phyloP scores from a whole-genome alignment of 1,139 yeast genomes.

The Trichomonascaceae sp. region DNA sequence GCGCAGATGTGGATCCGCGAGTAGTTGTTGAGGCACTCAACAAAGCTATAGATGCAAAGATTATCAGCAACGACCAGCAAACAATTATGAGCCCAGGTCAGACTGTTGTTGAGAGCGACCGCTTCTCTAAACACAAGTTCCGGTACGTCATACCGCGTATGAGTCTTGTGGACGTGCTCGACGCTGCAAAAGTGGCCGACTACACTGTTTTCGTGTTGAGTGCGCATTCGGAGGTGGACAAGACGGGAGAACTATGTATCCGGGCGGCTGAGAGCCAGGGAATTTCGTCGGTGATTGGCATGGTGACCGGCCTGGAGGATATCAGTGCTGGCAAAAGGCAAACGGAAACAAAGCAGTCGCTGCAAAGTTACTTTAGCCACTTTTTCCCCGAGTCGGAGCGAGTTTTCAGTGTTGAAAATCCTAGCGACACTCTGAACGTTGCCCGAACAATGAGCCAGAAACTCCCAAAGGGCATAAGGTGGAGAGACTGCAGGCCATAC shows the following conservation, averaged over 20 bases:
- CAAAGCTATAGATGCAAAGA: constrained; percentile 5
- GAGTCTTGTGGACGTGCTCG: constrained; percentile 50
- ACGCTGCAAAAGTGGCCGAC: constrained; percentile 82
- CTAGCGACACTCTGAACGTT: constrained; percentile 58
- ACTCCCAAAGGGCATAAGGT: constrained; percentile 68
- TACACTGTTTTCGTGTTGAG: constrained; percentile 78
- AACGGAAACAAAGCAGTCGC: constrained; percentile 62
- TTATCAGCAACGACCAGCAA: constrained; percentile 15
- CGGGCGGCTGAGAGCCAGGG: constrained; percentile 90
- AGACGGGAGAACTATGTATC: constrained; percentile 76
- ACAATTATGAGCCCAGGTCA: constrained; percentile 25
- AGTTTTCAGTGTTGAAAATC: constrained; percentile 54
- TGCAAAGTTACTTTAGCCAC: constrained; percentile 71
- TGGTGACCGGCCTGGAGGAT: constrained; percentile 51
- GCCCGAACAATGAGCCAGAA: constrained; percentile 71
- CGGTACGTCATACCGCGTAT: constrained; percentile 57
- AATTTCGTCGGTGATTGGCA: constrained; percentile 70
- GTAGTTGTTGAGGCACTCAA: constrained; percentile 39
- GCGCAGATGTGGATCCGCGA: constrained; percentile 51
- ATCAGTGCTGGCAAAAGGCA: constrained; percentile 71
- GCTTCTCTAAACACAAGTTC: constrained; percentile 56
- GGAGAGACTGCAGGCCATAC: constrained; percentile 92
- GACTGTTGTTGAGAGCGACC: constrained; percentile 30
- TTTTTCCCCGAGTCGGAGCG: constrained; percentile 83
- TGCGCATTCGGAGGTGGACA: constrained; percentile 72